These are phyloP conservation scores for Venturia oleaginea DNA, from an alignment of 2,329 filamentous ascomycete genomes.

Conservation along the genomic window DNA sequence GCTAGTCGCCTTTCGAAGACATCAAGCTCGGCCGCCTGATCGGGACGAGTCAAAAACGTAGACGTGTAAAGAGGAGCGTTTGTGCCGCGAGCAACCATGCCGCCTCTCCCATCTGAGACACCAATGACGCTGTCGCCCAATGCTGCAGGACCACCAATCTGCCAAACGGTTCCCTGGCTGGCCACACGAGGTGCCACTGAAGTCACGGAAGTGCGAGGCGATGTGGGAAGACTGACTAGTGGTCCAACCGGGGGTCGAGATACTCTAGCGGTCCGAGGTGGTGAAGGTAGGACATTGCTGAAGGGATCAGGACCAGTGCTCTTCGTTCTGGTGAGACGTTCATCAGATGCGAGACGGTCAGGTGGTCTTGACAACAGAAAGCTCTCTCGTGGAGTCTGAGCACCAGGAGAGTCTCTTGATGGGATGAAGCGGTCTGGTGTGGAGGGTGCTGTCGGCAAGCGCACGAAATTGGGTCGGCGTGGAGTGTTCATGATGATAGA, in stretches of 20 bases:
- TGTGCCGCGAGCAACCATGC: conserved; percentile 58
- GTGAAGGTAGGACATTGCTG: conserved; percentile 30
- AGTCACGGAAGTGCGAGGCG: conserved; percentile 35
- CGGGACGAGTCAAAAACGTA: conserved; percentile 43
- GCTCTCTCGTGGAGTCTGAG: conserved; percentile 32
- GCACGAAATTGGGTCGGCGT: background rate
- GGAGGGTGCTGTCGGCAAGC: conserved; percentile 14
- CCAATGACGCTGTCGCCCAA: conserved; percentile 38
- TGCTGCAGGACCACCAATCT: conserved; percentile 55
- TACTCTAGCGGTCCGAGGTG: conserved; percentile 2
- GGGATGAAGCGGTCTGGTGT: conserved; percentile 53
- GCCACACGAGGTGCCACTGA: conserved; percentile 33
- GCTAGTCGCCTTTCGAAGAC: conserved; percentile 69
- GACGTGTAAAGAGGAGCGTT: conserved; percentile 58
- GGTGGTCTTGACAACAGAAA: conserved; percentile 45
- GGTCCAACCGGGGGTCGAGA: background rate
- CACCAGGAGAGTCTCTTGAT: conserved; percentile 29
- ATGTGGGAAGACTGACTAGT: conserved; percentile 24
- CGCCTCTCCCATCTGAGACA: conserved; percentile 54
- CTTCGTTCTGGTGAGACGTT: conserved; percentile 37
- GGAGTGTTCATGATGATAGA: background rate
- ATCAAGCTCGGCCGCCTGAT: conserved; percentile 52
- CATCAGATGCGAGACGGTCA: conserved; percentile 35
- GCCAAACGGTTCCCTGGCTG: conserved; percentile 66
- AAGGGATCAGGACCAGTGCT: conserved; percentile 45